These are phyloP conservation scores for Fusarium pilosicola DNA, from an alignment of 2,329 filamentous ascomycete species.

Conservation along the genomic window DNA sequence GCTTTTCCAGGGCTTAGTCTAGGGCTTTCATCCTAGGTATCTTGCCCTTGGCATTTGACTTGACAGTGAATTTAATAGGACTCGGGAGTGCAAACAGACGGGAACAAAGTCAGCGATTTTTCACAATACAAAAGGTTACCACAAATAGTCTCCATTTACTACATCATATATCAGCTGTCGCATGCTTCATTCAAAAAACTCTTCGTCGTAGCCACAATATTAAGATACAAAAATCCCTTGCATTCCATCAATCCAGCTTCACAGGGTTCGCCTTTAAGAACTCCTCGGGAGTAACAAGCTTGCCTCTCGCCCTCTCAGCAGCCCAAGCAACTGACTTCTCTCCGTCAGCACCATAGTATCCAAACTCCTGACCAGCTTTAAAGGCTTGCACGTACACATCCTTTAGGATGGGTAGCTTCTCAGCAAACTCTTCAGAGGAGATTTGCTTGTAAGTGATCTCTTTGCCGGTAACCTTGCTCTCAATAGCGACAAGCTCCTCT, in stretches of 20 bases:
- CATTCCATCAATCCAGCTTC: no score
- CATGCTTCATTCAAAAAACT: no score
- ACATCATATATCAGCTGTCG: no score
- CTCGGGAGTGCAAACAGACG: not conserved
- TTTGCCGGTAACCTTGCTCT: conserved; percentile 54
- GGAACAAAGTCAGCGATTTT: not conserved
- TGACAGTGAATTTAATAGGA: not conserved
- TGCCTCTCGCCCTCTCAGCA: conserved; percentile 31
- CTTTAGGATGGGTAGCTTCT: conserved; percentile 10
- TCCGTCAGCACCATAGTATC: conserved; percentile 34
- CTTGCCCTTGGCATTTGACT: not conserved
- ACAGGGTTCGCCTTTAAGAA: conserved; percentile 31
- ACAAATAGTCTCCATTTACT: not conserved
- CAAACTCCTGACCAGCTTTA: conserved; percentile 29
- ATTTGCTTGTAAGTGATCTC: conserved; percentile 39
- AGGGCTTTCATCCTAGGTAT: not conserved
- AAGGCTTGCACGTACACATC: conserved; percentile 24
- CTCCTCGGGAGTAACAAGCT: conserved; percentile 35
- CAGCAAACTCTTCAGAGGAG: conserved; percentile 29
- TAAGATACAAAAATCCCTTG: rapidly evolving
- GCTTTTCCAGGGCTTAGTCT: no score
- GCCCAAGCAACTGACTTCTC: conserved; percentile 37
- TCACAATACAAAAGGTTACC: not conserved
- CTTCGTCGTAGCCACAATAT: no score
- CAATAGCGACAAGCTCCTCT: conserved; percentile 51